Evolutionary conservation across 2,329 filamentous ascomycete genomes (phyloP).

Genomic region (Diaporthe batatas): DNA sequence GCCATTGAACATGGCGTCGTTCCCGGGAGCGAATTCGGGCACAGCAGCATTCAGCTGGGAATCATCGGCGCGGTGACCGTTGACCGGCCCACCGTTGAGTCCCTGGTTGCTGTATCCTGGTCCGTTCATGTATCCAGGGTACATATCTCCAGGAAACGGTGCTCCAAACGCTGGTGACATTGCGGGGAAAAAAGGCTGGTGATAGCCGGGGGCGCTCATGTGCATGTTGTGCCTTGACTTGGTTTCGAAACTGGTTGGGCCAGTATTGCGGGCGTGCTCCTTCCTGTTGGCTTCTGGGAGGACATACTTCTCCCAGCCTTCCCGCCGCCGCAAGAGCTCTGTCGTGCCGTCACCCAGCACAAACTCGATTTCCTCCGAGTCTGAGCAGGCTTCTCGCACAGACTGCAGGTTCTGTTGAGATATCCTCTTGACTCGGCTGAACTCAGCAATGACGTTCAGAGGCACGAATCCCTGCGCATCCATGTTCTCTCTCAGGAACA

Average conservation of each 20-base stretch:
- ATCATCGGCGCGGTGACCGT: conserved; percentile 58
- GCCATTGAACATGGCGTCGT: not conserved
- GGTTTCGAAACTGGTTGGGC: conserved; percentile 61
- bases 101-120: conserved; percentile 46
- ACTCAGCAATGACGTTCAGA: conserved; percentile 82
- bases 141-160: conserved; percentile 45
- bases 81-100: conserved; percentile 52
- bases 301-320: conserved; percentile 86
- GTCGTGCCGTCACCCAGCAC: conserved; percentile 80
- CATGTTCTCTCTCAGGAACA: conserved; percentile 91
- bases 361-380: conserved; percentile 81
- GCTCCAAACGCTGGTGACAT: conserved; percentile 38
- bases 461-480: conserved; percentile 94
- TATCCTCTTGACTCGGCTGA: conserved; percentile 84
- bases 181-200: conserved; percentile 47
- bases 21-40: conserved; percentile 69
- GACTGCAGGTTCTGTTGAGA: conserved; percentile 77
- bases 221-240: conserved; percentile 46
- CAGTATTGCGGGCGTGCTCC: conserved; percentile 79
- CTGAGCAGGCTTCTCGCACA: conserved; percentile 80
- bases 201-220: conserved; percentile 45
- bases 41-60: conserved; percentile 73
- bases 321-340: conserved; percentile 80
- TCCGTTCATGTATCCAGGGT: conserved; percentile 51
- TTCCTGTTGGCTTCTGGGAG: conserved; percentile 79